Base-by-base conservation (phyloP, 306 rosid species). In the Begonia masoniana region DNA sequence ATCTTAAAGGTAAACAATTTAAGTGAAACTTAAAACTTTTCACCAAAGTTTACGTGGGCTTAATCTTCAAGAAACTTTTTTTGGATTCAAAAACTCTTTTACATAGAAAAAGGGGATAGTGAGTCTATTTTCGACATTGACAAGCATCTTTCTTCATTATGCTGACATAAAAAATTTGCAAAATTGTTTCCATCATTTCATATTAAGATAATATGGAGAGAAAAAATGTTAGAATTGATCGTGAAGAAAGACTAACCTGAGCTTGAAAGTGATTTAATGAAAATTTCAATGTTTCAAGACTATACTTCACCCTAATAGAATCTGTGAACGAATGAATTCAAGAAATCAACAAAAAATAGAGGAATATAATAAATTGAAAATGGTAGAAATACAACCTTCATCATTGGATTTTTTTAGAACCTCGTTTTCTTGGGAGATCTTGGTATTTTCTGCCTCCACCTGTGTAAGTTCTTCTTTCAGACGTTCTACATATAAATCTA, bases 231-330 rank as follows among this genome's bases (percentile, higher is more conserved):
- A 31, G 39, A 31, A 52, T 9, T 59, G 11, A 39, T 65, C 24
- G 23, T 54, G 7, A 50, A 54, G 15, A 50, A 52, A 55, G 57
- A 71, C 80, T 21, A 69, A 80, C 97, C 97, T 80, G 68, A n/a
- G 68, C 61, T 48, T 74, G 13, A 52, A 59, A 56, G 61, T 43
- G 71, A 13, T 85, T 74, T 54, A 85, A 48, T 36, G 81, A 70
- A 58, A 59, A 71, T 35, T 76, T 71, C 58, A 85, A 45, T 60
- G 64, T 71, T 72, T 76, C 88, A 57, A 83, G 78, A 62, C 75
- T 74, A 59, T 67, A 61, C 69, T 57, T 70, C 54, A 91, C 62
- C 41, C 57, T 55, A 65, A 10, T 62, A 59, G 49, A 78, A 67
- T 83, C 97, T 91, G 76, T 60, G 67, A 43, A 61, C 15, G 26